These are phyloP conservation scores for Cutaneotrichosporon mucoides DNA, from an alignment of 1,284 basidiomycete species.

Conservation along the genomic window DNA sequence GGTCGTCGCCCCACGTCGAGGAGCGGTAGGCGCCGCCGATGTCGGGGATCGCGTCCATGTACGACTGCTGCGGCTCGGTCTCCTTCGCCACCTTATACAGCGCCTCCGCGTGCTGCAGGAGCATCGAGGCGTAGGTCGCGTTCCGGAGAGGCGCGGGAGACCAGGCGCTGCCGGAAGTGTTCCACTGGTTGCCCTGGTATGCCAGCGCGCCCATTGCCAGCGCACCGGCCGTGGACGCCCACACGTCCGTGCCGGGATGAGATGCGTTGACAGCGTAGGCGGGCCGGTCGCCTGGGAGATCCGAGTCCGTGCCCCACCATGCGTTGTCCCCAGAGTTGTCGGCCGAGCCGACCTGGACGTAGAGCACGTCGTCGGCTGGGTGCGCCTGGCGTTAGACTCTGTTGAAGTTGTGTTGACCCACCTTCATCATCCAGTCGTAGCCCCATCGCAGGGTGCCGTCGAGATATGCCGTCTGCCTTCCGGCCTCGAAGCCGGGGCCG, in stretches of 20 bases:
- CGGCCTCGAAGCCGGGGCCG: slow-evolving; percentile 73
- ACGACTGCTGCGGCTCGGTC: slow-evolving; percentile 31
- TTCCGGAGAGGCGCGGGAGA: slow-evolving; percentile 68
- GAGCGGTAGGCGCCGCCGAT: slow-evolving; percentile 67
- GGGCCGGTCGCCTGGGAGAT: slow-evolving; percentile 68
- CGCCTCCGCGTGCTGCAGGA: slow-evolving; percentile 68
- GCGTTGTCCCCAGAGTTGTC: slow-evolving; percentile 58
- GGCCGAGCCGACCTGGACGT: slow-evolving; percentile 70
- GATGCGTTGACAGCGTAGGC: slow-evolving; percentile 73
- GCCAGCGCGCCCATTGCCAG: slow-evolving; percentile 79
- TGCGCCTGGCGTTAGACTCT: slow-evolving; percentile 59
- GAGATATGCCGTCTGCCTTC: slow-evolving; percentile 81
- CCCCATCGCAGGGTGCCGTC: slow-evolving; percentile 84
- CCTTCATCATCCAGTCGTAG: slow-evolving; percentile 85
- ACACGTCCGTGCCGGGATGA: slow-evolving; percentile 80
- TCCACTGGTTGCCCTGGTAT: slow-evolving; percentile 62
- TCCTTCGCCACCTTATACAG: slow-evolving; percentile 69
- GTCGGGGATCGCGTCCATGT: slow-evolving; percentile 59
- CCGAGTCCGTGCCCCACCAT: slow-evolving; percentile 74
- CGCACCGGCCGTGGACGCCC: slow-evolving; percentile 74
- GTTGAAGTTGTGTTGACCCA: slow-evolving; percentile 38
- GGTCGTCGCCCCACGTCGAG: slow-evolving; percentile 54
- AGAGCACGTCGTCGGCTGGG: slow-evolving; percentile 66
- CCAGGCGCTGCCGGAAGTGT: slow-evolving; percentile 47
- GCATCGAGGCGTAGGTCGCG: slow-evolving; percentile 62